Evolutionary conservation across 169 alveolate species (phyloP), one percentile per base, ranked within the genome.

Genomic region (Fabrea salina): DNA sequence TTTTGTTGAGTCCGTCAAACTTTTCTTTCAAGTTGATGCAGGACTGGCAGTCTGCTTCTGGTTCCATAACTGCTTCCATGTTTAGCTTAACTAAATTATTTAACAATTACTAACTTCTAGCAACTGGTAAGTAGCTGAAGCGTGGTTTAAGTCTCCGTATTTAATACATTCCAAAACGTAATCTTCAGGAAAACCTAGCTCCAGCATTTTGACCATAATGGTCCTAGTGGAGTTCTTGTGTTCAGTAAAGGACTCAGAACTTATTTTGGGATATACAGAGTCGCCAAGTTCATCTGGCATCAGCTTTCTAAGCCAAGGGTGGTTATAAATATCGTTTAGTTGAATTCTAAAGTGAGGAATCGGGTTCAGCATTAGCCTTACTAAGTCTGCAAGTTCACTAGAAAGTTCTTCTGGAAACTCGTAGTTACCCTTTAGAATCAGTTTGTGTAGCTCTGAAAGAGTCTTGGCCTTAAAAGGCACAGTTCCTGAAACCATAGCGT

Each of bases 401-500:
- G 84, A 61, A 3, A 86, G 27, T 72, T 82, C 83, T 32, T 85
- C 88, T 16, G 92, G 85, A 35, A 70, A 44, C 33, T 78, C 59
- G 54, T 70, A 86, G 19, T 83, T 80, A 0, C 93, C 95, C 58
- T 76, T 56, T 43, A 86, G 44, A 35, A 89, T 89, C 35, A 84
- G 71, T 4, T 68, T 44, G 39, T 84, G 83, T 13, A 88, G 72
- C 7, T 85, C 91, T 37, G 57, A 43, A 4, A 85, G 58, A 61
- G 81, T 84, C 22, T 67, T 57, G 3, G 91, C 93, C 27, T 84
- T 80, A 76, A 90, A 90, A 16, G 95, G 95, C 37, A 90, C 86
- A 37, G 75, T 81, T 25, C 93, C 95, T 76, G 83, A 61, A 32
- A 85, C 67, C 86, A 90, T 78, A 51, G 86, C 86, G 85, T 85